phyloP scores from a whole-genome alignment of 306 rosid species.

The Prunus fruticosa region DNA sequence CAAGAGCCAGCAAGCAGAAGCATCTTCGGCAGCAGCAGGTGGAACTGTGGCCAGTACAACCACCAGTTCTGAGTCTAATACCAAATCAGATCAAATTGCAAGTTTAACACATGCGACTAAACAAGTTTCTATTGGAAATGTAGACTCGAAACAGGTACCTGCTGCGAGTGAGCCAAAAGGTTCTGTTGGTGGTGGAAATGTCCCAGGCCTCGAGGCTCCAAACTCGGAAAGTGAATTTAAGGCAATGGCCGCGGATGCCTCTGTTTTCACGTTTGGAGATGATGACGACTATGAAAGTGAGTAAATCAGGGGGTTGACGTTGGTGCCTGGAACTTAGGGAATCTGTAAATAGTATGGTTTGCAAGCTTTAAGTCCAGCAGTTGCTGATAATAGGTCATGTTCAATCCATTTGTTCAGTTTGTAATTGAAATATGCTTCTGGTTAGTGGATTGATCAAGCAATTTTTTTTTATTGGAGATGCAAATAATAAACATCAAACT shows the following conservation, averaged over 20 bases:
- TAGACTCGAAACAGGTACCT: conserved; percentile 28
- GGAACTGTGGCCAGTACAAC: conserved; percentile 33
- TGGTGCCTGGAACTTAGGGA: conserved; percentile 5
- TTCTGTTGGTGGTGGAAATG: conserved; percentile 36
- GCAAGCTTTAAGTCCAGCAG: conserved; percentile 18
- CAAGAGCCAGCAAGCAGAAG: conserved; percentile 54
- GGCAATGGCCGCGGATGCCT: conserved; percentile 99
- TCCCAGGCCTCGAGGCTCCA: conserved; percentile 36
- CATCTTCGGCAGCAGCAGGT: conserved; percentile 38
- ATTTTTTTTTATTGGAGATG: not conserved
- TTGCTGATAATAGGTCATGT: conserved; percentile 13
- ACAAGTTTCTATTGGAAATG: conserved; percentile 62
- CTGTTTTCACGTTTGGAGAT: conserved; percentile 92
- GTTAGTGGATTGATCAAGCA: conserved; percentile 22
- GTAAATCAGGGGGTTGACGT: conserved; percentile 27
- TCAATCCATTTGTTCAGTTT: conserved; percentile 20
- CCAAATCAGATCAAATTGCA: conserved; percentile 44
- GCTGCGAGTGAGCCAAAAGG: conserved; percentile 45
- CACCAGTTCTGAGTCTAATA: conserved; percentile 40
- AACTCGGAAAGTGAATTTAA: conserved; percentile 84
- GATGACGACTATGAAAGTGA: conserved; percentile 96
- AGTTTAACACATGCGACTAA: conserved; percentile 58
- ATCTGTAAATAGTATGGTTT: conserved; percentile 66
- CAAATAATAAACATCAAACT: conserved; percentile 14
- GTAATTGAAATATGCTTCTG: conserved; percentile 22